Percentiles rank a stretch among this genome's conserved stretches.
These are phyloP conservation scores for Cicer pinnatifidum DNA, from an alignment of 306 rosid species.

Conservation along the genomic window DNA sequence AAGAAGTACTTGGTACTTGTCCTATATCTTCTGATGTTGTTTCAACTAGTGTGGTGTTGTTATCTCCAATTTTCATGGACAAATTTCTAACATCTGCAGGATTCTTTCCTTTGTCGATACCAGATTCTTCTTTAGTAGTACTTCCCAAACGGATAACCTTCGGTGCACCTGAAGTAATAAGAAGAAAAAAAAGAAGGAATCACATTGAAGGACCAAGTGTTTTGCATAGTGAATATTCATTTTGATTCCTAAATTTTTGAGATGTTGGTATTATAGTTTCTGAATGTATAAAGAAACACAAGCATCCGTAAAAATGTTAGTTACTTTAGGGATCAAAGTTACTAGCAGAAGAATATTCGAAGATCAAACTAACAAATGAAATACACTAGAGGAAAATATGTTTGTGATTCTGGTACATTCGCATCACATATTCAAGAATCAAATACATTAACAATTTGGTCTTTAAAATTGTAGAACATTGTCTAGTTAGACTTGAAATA, in stretches of 20 bases:
- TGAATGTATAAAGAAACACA: background rate
- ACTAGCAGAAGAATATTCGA: background rate
- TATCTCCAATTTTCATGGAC: conserved; percentile 48
- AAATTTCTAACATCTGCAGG: conserved; percentile 37
- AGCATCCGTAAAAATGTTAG: too few relatives aligned
- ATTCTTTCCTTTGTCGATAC: conserved; percentile 38
- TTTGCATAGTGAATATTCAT: background rate
- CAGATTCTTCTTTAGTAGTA: conserved; percentile 45
- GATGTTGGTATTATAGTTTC: background rate
- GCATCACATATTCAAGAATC: too few relatives aligned
- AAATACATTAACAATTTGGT: too few relatives aligned
- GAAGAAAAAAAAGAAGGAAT: background rate
- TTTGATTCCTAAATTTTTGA: background rate
- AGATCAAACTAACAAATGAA: background rate
- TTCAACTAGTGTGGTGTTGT: conserved; percentile 44
- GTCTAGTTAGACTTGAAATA: too few relatives aligned
- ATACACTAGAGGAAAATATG: background rate
- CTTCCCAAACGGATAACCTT: conserved; percentile 55
- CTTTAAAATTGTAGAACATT: too few relatives aligned
- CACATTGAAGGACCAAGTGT: conserved; percentile 36
- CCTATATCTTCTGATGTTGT: conserved; percentile 45
- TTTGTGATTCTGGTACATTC: too few relatives aligned
- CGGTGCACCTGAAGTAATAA: conserved; percentile 52
- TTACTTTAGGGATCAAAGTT: too few relatives aligned
- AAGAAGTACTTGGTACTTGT: conserved; percentile 53